Evolutionary conservation across 1,139 yeast species (phyloP), one percentile per base, ranked within the genome.

Genomic region (Scheffersomyces insectosa): DNA sequence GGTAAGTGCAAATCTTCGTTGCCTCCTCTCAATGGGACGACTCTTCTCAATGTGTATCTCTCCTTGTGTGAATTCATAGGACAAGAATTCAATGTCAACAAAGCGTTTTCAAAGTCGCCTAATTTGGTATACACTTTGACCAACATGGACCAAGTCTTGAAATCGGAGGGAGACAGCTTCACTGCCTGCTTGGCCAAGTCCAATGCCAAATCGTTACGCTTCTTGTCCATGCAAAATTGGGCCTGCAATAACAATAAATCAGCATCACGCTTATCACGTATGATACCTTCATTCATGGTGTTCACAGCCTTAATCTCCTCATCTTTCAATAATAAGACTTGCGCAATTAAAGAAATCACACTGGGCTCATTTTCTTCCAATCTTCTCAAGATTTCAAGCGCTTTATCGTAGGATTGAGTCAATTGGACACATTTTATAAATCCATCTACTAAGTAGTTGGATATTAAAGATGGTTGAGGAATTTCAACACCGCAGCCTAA

Each of bases 51-150:
- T 12, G 71, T 55, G 56, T 79, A 87, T 46, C 79, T 78, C 36
- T 84, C 86, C 54, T 81, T 80, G 49, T 82, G 78, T 2, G 85
- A 78, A 58, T 86, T 85, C 96, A 93, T 88, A 8, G 98, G 98
- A 60, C 96, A 85, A 5, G 97, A 87, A 60, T 93, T 93, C 52
- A 93, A 75, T 0, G 97, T 83, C 41, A 88, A 66, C 46, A 93
- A 72, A 0, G 97, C 97, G 56, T 79, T 82, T 47, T 82, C 83
- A 55, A 79, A 86, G 60, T 89, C 89, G 42, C 80, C 83, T 49
- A 77, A 69, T 42, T 82, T 71, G 34, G 91, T 85, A 59, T 91
- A 88, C 10, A 85, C 83, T 55, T 79, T 76, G 2, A 89, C 88
- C 40, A 93, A 69, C 46, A 77, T 70, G 13, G 85, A 80, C 99